These are phyloP conservation scores for Sorghum bicolor DNA, from an alignment of 176 grass and related monocot species.

Conservation along the genomic window DNA sequence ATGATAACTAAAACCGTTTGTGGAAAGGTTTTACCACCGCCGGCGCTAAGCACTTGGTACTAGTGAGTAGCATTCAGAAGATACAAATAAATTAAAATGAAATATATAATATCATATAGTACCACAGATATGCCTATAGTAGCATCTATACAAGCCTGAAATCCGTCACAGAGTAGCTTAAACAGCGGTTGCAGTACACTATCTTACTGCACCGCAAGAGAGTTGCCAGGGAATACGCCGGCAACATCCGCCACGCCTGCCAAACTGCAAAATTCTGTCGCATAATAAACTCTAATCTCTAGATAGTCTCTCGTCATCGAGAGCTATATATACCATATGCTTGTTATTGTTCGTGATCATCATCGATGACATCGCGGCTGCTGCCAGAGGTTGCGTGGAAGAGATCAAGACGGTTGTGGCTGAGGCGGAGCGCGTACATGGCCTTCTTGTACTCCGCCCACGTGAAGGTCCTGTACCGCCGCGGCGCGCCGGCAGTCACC, in stretches of 20 bases:
- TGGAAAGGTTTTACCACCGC: too few species aligned
- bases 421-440: constrained; percentile 78
- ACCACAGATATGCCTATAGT: background rate
- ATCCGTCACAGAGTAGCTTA: background rate
- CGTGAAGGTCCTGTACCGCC: constrained; percentile 65
- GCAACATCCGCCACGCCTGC: background rate
- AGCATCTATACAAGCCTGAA: background rate
- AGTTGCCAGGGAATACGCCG: background rate
- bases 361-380: background rate
- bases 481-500: constrained; percentile 22
- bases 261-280: background rate
- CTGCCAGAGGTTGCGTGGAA: constrained; percentile 33
- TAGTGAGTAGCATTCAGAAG: too few species aligned
- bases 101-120: background rate
- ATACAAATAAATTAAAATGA: background rate
- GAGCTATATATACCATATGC: too few species aligned
- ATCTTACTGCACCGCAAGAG: background rate
- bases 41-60: too few species aligned
- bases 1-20: too few species aligned
- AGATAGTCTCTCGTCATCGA: background rate
- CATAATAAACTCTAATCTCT: background rate
- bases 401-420: constrained; percentile 71
- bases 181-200: background rate
- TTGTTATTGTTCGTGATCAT: background rate
- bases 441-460: constrained; percentile 93